Base-by-base conservation (phyloP, 225 moss, liverwort and hornwort species). In the Anthoceros angustus region DNA sequence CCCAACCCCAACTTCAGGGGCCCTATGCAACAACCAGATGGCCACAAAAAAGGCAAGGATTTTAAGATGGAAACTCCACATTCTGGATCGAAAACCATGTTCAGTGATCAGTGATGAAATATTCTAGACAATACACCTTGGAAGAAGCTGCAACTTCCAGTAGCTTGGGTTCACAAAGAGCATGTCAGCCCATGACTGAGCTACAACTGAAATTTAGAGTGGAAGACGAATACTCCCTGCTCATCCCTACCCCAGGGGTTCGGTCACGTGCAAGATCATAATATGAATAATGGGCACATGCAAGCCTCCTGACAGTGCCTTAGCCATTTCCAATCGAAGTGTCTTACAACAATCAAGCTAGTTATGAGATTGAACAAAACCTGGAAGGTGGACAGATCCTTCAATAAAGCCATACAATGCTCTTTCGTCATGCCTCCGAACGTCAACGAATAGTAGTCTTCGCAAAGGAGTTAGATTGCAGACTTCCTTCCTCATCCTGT, bases 381-480 rank as follows among this genome's bases (percentile, higher is more conserved):
- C 90, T 88, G 80, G 90, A 79, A 95, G 79, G 64, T 95, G 86
- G 73, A 82, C 68, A 20, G 94, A 95, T 24, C 88, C 94, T 62
- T 77, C 77, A 8, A 95, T 95, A 60, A 88, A 83, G 68, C 94
- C 94, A 74, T 81, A 90, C 2, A 75, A 69, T 69, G 79, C 79
- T 77, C 87, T 81, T 66, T 95, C 94, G 66, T 95, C 94, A 63
- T 80, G 84, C 69, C 94, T 86, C 65, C 94, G 86, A 25, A 90
- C 80, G 67, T 95, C 94, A 74, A 95, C 77, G 62, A 95, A 74
- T 71, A 76, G 76, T 60, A 85, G 77, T 16, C 81, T 74, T 62
- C 64, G 79, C 63, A 81, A 67, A 66, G 73, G 74, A 50, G 72
- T 68, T 69, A 71, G 76, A 79, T 73, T 71, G 62, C 70, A 75